phyloP scores from a whole-genome alignment of 345 rosid genomes.

The Litchi chinensis region DNA sequence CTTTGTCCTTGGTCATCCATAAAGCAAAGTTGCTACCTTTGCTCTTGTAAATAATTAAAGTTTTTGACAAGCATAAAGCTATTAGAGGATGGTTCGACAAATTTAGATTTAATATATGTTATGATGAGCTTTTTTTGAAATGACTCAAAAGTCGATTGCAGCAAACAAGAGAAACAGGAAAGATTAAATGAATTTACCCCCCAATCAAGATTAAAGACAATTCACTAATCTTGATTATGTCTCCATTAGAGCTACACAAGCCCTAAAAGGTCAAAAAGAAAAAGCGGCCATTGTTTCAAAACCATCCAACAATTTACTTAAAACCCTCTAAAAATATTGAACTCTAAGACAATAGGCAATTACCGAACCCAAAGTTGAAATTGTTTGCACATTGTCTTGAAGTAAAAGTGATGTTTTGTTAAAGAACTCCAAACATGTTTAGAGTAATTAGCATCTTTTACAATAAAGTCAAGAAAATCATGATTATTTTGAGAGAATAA shows the following conservation, averaged over 20 bases:
- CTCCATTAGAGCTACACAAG: conserved; percentile 31
- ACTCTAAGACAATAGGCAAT: background rate
- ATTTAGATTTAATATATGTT: background rate
- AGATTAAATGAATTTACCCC: conserved; percentile 5
- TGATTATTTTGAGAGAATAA: background rate
- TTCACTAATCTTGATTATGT: conserved; percentile 26
- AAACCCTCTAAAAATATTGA: background rate
- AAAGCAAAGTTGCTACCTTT: background rate
- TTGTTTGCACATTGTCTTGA: conserved; percentile 10
- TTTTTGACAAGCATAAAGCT: background rate
- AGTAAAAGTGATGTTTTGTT: conserved; percentile 11
- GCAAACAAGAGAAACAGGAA: background rate
- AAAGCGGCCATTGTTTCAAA: conserved; percentile 33
- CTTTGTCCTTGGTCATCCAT: no score
- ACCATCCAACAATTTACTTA: conserved; percentile 32
- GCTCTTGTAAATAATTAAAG: background rate
- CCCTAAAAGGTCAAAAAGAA: conserved; percentile 33
- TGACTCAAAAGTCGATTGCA: background rate
- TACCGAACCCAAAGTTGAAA: background rate
- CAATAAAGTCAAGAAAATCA: conserved; percentile 1
- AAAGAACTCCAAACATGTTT: conserved; percentile 5
- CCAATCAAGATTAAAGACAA: conserved; percentile 24
- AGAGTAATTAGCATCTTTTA: background rate
- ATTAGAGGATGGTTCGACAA: background rate
- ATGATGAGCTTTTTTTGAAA: background rate